phyloP scores from a whole-genome alignment of 169 alveolate species.

The Plasmodium berghei region DNA sequence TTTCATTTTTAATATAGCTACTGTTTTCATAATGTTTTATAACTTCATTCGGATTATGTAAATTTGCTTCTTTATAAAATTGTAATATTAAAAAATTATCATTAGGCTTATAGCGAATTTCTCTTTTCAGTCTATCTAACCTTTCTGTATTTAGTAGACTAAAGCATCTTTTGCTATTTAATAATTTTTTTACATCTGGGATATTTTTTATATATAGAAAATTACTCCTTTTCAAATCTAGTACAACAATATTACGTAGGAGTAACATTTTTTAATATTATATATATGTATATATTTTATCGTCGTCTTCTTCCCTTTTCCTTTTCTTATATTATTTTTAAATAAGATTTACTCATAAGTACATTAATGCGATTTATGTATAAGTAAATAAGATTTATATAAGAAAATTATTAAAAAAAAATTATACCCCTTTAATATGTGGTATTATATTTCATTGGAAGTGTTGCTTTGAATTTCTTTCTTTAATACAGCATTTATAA shows the following conservation, averaged over 20 bases:
- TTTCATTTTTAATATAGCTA: conserved; percentile 78
- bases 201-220: conserved; percentile 17
- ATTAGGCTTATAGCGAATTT: conserved; percentile 66
- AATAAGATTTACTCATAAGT: not conserved
- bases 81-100: conserved; percentile 72
- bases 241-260: conserved; percentile 53
- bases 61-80: conserved; percentile 75
- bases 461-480: too few relatives aligned
- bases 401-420: too few relatives aligned
- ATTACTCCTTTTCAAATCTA: conserved; percentile 61
- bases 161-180: conserved; percentile 37
- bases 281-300: too few relatives aligned
- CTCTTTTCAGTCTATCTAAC: conserved; percentile 72
- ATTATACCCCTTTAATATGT: too few relatives aligned
- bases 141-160: conserved; percentile 41
- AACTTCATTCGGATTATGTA: conserved; percentile 74
- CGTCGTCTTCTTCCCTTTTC: not conserved
- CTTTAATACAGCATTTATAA: too few relatives aligned
- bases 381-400: too few relatives aligned
- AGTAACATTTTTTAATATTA: conserved; percentile 30
- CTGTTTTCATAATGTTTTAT: conserved; percentile 67
- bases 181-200: conserved; percentile 1
- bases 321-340: conserved; percentile 23
- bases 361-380: not conserved
- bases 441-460: too few relatives aligned